Evolutionary conservation across 192 early-diverging fungal species (phyloP).

Genomic region (Umbelopsis sp.): DNA sequence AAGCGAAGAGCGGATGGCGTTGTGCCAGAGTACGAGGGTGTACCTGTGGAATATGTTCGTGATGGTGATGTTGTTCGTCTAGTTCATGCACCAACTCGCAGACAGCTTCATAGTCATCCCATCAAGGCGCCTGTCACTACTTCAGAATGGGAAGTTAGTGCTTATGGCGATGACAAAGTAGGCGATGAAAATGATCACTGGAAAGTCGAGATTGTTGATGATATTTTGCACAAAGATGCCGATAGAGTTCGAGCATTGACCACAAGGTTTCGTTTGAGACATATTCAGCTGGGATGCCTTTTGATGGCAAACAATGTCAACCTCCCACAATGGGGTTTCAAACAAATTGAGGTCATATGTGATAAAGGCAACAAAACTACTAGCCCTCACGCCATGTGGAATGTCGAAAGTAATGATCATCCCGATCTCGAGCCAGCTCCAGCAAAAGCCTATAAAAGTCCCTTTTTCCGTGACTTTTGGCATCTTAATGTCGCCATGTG

Average conservation of each 20-base stretch:
- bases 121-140: slow-evolving; percentile 77
- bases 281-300: slow-evolving; percentile 71
- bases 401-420: slow-evolving; percentile 89
- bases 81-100: slow-evolving; percentile 67
- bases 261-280: slow-evolving; percentile 82
- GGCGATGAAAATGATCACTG: slow-evolving; percentile 91
- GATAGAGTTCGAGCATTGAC: slow-evolving; percentile 70
- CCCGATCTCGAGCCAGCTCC: slow-evolving; percentile 73
- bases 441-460: slow-evolving; percentile 62
- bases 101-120: slow-evolving; percentile 87
- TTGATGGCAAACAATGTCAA: slow-evolving; percentile 73
- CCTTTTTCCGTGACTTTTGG: slow-evolving; percentile 83
- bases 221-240: slow-evolving; percentile 46
- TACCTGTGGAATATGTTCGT: slow-evolving; percentile 47
- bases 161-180: slow-evolving; percentile 77
- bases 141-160: slow-evolving; percentile 84
- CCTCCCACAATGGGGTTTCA: slow-evolving; percentile 97
- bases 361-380: slow-evolving; percentile 62
- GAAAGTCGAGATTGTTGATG: slow-evolving; percentile 83
- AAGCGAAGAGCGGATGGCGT: slow-evolving; percentile 56
- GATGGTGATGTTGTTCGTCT: slow-evolving; percentile 86
- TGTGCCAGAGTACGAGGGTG: slow-evolving; percentile 33
- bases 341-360: slow-evolving; percentile 91
- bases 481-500: slow-evolving; percentile 96
- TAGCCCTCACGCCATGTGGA: slow-evolving; percentile 85